These are phyloP conservation scores for Fragilaria radians DNA, from an alignment of 108 stramenopile genomes.

Conservation along the genomic window DNA sequence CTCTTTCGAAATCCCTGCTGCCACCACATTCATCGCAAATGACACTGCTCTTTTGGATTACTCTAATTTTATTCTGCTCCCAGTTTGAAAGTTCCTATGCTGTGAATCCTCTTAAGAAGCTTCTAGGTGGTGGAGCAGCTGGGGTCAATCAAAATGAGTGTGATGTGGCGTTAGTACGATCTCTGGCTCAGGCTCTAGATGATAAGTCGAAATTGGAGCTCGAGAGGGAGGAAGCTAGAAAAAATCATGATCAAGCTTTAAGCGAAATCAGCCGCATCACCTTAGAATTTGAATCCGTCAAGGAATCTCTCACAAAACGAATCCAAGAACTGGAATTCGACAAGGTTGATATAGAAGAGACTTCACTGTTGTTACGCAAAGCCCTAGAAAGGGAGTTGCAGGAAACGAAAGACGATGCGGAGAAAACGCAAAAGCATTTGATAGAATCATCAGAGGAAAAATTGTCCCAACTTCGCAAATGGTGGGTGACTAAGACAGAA, in stretches of 20 bases:
- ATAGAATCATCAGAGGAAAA: conserved; percentile 5
- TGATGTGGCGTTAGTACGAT: conserved; percentile 38
- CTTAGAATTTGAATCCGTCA: conserved; percentile 12
- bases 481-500: conserved; percentile 1
- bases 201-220: conserved; percentile 29
- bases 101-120: not conserved
- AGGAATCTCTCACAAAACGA: conserved; percentile 11
- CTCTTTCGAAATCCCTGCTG: too few species aligned
- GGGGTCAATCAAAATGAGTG: conserved; percentile 21
- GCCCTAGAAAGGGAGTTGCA: conserved; percentile 10
- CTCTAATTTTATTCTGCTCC: too few species aligned
- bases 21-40: too few species aligned
- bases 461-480: not conserved
- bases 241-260: conserved; percentile 17
- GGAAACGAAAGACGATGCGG: conserved; percentile 3
- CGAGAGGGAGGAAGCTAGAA: conserved; percentile 28
- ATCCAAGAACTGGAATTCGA: conserved; percentile 8
- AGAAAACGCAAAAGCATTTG: not conserved
- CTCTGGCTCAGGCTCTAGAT: conserved; percentile 36
- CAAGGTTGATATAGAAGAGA: not conserved
- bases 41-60: too few species aligned
- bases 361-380: not conserved
- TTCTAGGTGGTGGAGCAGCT: not conserved
- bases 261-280: conserved; percentile 24
- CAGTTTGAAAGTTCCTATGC: not conserved